These are phyloP conservation scores for Serendipita vermifera DNA, from an alignment of 768 basidiomycete genomes.

Conservation along the genomic window DNA sequence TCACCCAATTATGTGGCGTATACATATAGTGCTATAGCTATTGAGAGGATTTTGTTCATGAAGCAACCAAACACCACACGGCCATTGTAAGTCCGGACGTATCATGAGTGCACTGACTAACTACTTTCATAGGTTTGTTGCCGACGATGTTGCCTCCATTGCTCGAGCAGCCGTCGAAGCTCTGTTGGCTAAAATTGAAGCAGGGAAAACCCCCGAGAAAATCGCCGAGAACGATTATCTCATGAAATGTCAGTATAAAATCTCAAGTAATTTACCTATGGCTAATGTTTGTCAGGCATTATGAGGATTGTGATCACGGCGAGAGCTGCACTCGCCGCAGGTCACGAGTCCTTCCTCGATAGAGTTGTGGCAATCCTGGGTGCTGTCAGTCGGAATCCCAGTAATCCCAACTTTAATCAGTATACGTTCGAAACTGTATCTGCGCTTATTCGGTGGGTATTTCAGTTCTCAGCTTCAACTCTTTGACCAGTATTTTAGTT, in stretches of 20 bases:
- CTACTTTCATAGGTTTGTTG: background rate
- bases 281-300: slow-evolving; percentile 41
- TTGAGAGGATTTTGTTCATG: slow-evolving; percentile 87
- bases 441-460: slow-evolving; percentile 65
- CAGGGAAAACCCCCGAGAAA: slow-evolving; percentile 71
- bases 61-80: slow-evolving; percentile 34
- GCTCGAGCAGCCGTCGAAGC: slow-evolving; percentile 32
- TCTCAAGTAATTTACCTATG: background rate
- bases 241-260: slow-evolving; percentile 69
- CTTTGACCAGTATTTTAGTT: slow-evolving; percentile 32
- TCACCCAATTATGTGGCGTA: slow-evolving; percentile 85
- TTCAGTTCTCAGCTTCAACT: background rate
- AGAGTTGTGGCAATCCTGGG: slow-evolving; percentile 76
- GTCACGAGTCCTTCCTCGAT: slow-evolving; percentile 48
- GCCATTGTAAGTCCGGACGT: slow-evolving; percentile 18
- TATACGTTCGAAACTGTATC: slow-evolving; percentile 94
- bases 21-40: slow-evolving; percentile 96
- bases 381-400: slow-evolving; percentile 86
- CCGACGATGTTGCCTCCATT: background rate
- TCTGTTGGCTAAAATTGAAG: slow-evolving; percentile 67
- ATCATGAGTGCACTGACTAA: background rate
- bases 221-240: slow-evolving; percentile 94
- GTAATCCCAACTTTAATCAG: slow-evolving; percentile 95
- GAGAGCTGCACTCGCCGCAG: slow-evolving; percentile 58
- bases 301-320: slow-evolving; percentile 92